Evolutionary conservation across 768 basidiomycete species (phyloP), one percentile per base, ranked within the genome.

Genomic region (Tricholoma hemisulphureum): DNA sequence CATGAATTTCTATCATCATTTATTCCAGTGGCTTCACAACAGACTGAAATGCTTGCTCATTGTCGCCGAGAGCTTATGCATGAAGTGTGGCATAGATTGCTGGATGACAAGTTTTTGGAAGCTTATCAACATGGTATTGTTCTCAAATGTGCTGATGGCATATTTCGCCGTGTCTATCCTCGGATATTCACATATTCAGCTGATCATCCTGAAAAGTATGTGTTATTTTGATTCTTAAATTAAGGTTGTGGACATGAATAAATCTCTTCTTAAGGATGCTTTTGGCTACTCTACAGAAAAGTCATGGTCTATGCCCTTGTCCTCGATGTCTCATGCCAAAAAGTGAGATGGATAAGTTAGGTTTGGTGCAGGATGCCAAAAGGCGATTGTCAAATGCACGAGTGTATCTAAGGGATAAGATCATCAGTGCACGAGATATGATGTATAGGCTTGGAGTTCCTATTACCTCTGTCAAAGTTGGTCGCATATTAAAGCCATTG

Each of bases 151-250:
- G 24, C 28, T 35, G 53, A 55, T 50, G 58, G 58, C 3, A 16
- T 53, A 16, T 23, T 21, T 2, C 21, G 26, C 10, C 16, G 53
- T 2, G 51, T 59, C 35, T 75, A 65, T 32, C 68, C 67, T 1
- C 57, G 62, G 0, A 63, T 74, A 0, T 69, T 75, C 18, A 72
- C 71, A 0, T 74, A 74, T 45, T 67, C 69, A 1, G 71, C 71
- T 0, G 72, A 75, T 52, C 75, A 75, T 48, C 73, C 73, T 0
- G 73, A 77, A 23, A 77, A 72, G 73, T 74, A 28, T n/a, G n/a
- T n/a, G n/a, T n/a, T n/a, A n/a, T n/a, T n/a, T n/a, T n/a, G n/a
- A n/a, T n/a, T n/a, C n/a, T n/a, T n/a, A n/a, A n/a, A n/a, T n/a
- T n/a, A n/a, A n/a, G n/a, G n/a, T n/a, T n/a, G n/a, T n/a, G n/a